Base-by-base conservation (phyloP, 1,139 yeast species). In the Magnusiomyces paraingens region DNA sequence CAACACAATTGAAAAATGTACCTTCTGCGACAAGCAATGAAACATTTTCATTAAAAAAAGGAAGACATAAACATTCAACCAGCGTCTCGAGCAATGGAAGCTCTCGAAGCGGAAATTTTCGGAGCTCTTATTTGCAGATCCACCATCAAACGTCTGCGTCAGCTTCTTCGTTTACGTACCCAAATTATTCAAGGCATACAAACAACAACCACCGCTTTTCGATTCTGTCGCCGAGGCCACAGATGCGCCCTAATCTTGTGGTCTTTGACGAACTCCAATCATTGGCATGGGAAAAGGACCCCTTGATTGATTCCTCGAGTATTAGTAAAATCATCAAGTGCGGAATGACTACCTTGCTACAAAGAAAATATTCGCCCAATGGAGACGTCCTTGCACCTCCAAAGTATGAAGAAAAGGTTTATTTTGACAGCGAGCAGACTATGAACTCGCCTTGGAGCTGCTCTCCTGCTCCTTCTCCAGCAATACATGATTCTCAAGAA, bases 401-500 rank as follows among this genome's bases (percentile, higher is more conserved):
- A 3, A 26, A 26, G 8, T 26, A 26, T 26, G 32, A 26, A 8
- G 32, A 26, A 26, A 26, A 26, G 32, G 51, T 39, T 2, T 59
- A 52, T 32, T 49, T 55, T 42, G 72, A 68, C 50, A 61, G 62
- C 39, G 71, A 68, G 55, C 72, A 68, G 53, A 64, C 62, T 2
- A 47, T 61, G 2, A 57, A 58, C 18, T 66, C 70, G 2, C 69
- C 71, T 1, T 66, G 71, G 71, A 58, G 67, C 6, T 54, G 60
- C 36, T 66, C 71, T 3, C 69, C 70, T 2, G 71, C 69, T 1
- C 69, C 71, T 2, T 67, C 71, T 8, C 70, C 71, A 2, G 70
- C 70, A 11, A 51, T 66, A 3, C 57, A 60, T 29, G 67, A 62
- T 22, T 59, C 59, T 21, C 49, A 58, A 1, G 65, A 62, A 42